A percentile compares a stretch with the other conserved stretches of the same genome.
These are phyloP conservation scores for Tetrahymena elliotti DNA, from an alignment of 73 alveolate genomes.

Conservation along the genomic window DNA sequence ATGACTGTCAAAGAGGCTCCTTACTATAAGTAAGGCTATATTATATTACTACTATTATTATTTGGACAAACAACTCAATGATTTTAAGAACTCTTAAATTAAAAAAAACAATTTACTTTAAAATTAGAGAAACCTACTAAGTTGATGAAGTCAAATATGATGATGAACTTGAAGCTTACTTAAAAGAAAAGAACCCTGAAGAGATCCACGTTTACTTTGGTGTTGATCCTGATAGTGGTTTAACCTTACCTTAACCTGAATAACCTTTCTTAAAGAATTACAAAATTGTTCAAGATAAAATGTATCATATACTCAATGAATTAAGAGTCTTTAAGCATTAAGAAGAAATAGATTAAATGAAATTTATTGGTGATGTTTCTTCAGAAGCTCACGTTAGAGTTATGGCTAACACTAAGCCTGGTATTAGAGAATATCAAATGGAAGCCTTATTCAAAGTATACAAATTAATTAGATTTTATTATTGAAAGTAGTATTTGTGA, in stretches of 20 bases:
- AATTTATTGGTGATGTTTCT: slow-evolving; percentile 61
- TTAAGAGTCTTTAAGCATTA: slow-evolving; percentile 65
- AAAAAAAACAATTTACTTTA: not conserved
- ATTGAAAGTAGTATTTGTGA: no score
- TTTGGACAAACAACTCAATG: no score
- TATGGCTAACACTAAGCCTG: slow-evolving; percentile 63
- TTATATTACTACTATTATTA: no score
- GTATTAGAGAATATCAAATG: slow-evolving; percentile 70
- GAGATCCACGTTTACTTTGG: slow-evolving; percentile 68
- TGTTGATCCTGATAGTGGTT: slow-evolving; percentile 72
- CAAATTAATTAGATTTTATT: no score
- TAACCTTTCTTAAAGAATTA: slow-evolving; percentile 49
- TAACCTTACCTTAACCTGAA: slow-evolving; percentile 49
- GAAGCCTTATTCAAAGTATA: slow-evolving; percentile 62
- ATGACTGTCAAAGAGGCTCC: slow-evolving; percentile 57
- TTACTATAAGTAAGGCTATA: slow-evolving; percentile 52
- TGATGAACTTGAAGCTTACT: slow-evolving; percentile 54
- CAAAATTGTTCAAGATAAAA: slow-evolving; percentile 50
- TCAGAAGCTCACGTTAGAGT: slow-evolving; percentile 77
- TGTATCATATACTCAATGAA: slow-evolving; percentile 70
- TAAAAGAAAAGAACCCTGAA: slow-evolving; percentile 54
- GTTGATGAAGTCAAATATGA: slow-evolving; percentile 54
- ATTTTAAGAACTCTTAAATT: no score
- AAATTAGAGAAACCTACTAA: slow-evolving; percentile 30
- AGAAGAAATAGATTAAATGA: slow-evolving; percentile 74